phyloP scores from a whole-genome alignment of 352 stramenopile genomes.

The Phytophthora kernoviae region DNA sequence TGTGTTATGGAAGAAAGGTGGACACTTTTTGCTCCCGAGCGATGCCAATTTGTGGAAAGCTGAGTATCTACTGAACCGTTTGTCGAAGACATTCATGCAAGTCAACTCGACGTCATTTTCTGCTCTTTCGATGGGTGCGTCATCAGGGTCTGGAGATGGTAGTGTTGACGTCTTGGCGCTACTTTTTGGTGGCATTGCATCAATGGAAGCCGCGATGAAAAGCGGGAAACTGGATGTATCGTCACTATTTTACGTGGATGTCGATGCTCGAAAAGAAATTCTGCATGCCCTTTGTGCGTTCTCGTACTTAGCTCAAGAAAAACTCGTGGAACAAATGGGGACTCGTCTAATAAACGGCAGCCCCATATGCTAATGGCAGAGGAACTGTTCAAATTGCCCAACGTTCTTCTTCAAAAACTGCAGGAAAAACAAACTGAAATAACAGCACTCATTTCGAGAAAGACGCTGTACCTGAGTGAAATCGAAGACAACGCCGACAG shows the following conservation, averaged over 20 bases:
- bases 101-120: conserved; percentile 39
- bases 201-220: conserved; percentile 85
- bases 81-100: conserved; percentile 70
- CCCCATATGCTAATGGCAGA: conserved; percentile 60
- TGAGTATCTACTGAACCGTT: conserved; percentile 63
- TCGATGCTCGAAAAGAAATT: conserved; percentile 66
- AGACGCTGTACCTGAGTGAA: conserved; percentile 78
- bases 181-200: conserved; percentile 69
- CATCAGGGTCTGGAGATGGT: conserved; percentile 27
- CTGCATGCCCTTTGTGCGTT: conserved; percentile 84
- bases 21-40: conserved; percentile 79
- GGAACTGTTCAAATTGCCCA: conserved; percentile 70
- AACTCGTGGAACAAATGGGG: conserved; percentile 27
- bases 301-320: conserved; percentile 75
- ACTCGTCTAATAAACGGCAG: conserved; percentile 4
- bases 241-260: conserved; percentile 75
- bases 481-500: conserved; percentile 58
- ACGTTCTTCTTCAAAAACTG: conserved; percentile 66
- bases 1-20: conserved; percentile 93
- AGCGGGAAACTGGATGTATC: conserved; percentile 76
- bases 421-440: conserved; percentile 52
- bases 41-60: conserved; percentile 70
- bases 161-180: conserved; percentile 76
- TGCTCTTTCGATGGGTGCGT: conserved; percentile 17
- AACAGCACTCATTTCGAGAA: conserved; percentile 64